These are phyloP conservation scores for Colletotrichum spaethianum DNA, from an alignment of 2,329 filamentous ascomycete genomes.

Conservation along the genomic window DNA sequence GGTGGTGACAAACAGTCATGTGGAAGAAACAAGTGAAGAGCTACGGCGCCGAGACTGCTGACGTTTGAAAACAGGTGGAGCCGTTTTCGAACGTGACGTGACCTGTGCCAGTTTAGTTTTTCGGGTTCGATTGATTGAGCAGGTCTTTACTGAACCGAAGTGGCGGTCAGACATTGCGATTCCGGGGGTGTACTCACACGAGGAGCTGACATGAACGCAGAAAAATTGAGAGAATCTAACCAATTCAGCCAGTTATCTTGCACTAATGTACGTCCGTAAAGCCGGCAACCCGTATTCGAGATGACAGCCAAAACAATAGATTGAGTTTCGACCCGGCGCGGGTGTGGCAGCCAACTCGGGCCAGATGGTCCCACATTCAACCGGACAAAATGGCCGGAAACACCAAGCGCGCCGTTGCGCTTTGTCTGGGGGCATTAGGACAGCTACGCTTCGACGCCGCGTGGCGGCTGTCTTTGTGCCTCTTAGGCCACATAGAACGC, in stretches of 20 bases:
- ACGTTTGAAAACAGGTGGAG: slow-evolving; percentile 6
- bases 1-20: not conserved
- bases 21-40: not conserved
- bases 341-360: slow-evolving; percentile 11
- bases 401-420: slow-evolving; percentile 25
- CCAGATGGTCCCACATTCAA: not conserved
- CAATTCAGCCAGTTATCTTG: not conserved
- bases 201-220: not conserved
- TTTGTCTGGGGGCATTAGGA: slow-evolving; percentile 15
- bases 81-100: not conserved
- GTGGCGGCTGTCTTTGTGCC: slow-evolving; percentile 19
- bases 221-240: slow-evolving; percentile 27
- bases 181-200: not conserved
- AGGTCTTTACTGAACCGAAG: not conserved
- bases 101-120: not conserved
- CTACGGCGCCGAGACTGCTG: not conserved
- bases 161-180: slow-evolving; percentile 19
- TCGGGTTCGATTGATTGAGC: no score
- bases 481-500: not conserved
- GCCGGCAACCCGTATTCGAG: not conserved
- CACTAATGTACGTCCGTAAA: slow-evolving; percentile 18
- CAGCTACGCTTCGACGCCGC: slow-evolving; percentile 11
- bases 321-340: slow-evolving; percentile 10
- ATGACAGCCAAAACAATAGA: not conserved
- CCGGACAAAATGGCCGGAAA: slow-evolving; percentile 11